Evolutionary conservation across 306 rosid genomes (phyloP), one percentile per base, ranked within the genome.

Genomic region (Vigna angularis): DNA sequence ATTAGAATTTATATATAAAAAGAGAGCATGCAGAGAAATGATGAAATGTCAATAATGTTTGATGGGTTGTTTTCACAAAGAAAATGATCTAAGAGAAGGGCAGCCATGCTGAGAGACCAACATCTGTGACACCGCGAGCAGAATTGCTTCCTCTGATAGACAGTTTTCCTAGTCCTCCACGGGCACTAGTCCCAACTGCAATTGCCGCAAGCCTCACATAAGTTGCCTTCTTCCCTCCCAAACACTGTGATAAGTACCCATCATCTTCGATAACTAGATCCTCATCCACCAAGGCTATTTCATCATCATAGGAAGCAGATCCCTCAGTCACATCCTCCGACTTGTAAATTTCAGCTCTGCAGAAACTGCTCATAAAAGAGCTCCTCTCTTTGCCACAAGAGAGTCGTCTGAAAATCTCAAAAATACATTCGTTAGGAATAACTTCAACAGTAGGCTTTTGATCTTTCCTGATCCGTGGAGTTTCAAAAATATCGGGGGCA

Each of bases 191-290:
- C 18, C 18, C 18, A 18, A 18, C 67, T 28, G 45, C 45, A 61
- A 61, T 61, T 28, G 67, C 45, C 15, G 67, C 67, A 15, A 61
- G 40, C 12, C 67, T 61, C 16, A 61, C 67, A 61, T 61, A 22
- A 61, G 67, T 61, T 28, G 67, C 67, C 44, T 61, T 61, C 22
- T 61, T 61, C 67, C 67, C 67, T 61, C 30, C 67, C 18, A 61
- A 32, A 18, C 18, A 18, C 18, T 0, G 18, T 18, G 18, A 18
- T 18, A 18, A 18, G 18, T 18, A 18, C 18, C 45, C 67, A 61
- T 61, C 44, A 14, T 61, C 67, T 30, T 61, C 42, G 15, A 30
- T 15, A 59, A 4, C 65, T 11, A 28, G 66, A 59, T 59, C 66
- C 66, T 28, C 66, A 13, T 13, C 66, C 18, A 14, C 66, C 11